phyloP scores from a whole-genome alignment of 2,329 filamentous ascomycete species.

The Botryosphaeria dothidea region DNA sequence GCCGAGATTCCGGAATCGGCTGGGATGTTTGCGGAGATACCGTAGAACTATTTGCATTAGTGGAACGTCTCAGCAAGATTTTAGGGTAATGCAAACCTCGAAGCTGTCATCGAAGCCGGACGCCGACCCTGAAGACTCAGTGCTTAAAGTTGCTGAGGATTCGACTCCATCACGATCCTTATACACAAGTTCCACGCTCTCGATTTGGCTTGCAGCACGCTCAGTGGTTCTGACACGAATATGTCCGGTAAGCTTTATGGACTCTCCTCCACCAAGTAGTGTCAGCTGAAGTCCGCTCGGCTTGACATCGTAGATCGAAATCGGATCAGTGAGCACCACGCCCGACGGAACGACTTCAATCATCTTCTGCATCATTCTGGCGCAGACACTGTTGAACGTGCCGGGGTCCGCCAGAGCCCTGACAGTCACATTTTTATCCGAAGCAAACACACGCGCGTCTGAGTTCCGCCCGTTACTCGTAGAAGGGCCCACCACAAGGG shows the following conservation, averaged over 20 bases:
- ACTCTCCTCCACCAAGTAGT: conserved; percentile 50
- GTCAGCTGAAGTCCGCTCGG: conserved; percentile 59
- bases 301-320: conserved; percentile 61
- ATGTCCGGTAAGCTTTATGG: conserved; percentile 54
- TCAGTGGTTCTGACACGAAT: conserved; percentile 60
- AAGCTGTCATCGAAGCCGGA: conserved; percentile 64
- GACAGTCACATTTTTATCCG: conserved; percentile 59
- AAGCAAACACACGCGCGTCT: conserved; percentile 58
- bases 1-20: conserved; percentile 62
- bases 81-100: conserved; percentile 42
- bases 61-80: background rate
- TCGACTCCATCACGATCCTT: conserved; percentile 55
- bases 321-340: conserved; percentile 53
- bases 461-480: conserved; percentile 49
- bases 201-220: conserved; percentile 40
- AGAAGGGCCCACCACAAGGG: conserved; percentile 56
- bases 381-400: conserved; percentile 52
- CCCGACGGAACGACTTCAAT: conserved; percentile 60
- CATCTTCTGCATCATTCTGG: conserved; percentile 58
- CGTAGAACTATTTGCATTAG: conserved; percentile 28
- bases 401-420: conserved; percentile 46
- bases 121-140: conserved; percentile 50
- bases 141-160: conserved; percentile 51
- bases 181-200: conserved; percentile 55
- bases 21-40: conserved; percentile 49